phyloP scores from a whole-genome alignment of 768 basidiomycete species.

The Tricholoma saponaceum region DNA sequence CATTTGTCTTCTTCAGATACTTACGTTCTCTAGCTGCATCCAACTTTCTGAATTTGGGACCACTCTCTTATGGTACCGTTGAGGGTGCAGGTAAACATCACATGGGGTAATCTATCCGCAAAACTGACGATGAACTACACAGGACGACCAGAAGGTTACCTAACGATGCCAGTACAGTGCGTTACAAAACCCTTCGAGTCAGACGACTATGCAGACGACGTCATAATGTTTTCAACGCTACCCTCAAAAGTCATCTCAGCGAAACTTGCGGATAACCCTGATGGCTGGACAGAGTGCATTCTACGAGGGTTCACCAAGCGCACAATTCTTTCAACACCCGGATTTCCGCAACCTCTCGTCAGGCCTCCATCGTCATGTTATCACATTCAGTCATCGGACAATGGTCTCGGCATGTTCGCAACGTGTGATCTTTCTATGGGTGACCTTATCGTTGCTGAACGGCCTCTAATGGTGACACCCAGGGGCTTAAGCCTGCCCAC shows the following conservation, averaged over 20 bases:
- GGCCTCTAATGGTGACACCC: conserved; percentile 17
- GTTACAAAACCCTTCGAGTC: not conserved
- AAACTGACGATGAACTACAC: not conserved
- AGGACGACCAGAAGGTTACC: not conserved
- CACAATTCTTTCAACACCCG: conserved; percentile 7
- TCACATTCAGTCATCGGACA: conserved; percentile 8
- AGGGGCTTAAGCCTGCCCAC: conserved; percentile 13
- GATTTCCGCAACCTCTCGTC: conserved; percentile 9
- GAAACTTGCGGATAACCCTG: conserved; percentile 1
- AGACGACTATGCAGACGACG: conserved; percentile 11
- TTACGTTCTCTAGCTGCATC: not conserved
- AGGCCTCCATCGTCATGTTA: conserved; percentile 9
- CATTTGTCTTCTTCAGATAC: too few relatives aligned
- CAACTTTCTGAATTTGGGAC: not conserved
- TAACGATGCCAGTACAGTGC: not conserved
- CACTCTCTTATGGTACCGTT: not conserved
- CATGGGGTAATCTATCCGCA: not conserved
- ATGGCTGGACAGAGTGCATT: conserved; percentile 16
- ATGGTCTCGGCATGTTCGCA: conserved; percentile 21
- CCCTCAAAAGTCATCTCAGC: not conserved
- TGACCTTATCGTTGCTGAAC: conserved; percentile 18
- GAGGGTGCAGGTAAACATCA: not conserved
- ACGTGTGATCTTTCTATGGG: conserved; percentile 17
- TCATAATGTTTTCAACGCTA: conserved; percentile 8
- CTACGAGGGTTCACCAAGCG: conserved; percentile 6